These are phyloP conservation scores for Trichoderma arundinaceum DNA, from an alignment of 2,329 filamentous ascomycete species.

Conservation along the genomic window DNA sequence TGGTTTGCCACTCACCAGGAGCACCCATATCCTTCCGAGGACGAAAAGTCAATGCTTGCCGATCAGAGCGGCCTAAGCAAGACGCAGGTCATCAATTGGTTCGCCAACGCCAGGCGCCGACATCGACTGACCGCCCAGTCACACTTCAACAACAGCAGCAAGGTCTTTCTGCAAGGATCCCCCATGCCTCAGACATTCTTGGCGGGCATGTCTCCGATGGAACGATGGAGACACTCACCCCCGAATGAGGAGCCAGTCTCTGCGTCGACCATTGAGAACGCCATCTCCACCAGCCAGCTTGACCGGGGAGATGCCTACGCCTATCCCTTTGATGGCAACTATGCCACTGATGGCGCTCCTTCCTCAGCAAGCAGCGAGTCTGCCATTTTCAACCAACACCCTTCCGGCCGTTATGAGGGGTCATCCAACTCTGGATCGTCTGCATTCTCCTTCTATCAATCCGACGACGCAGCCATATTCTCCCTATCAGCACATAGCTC, in stretches of 20 bases:
- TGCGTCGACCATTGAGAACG: slow-evolving; percentile 47
- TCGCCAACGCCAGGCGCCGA: slow-evolving; percentile 56
- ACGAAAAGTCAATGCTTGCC: slow-evolving; percentile 50
- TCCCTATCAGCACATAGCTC: slow-evolving; percentile 35
- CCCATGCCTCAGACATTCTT: slow-evolving; percentile 49
- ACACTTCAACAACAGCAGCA: slow-evolving; percentile 37
- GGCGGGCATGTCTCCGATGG: slow-evolving; percentile 52
- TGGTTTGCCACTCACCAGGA: slow-evolving; percentile 55
- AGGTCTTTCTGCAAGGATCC: slow-evolving; percentile 48
- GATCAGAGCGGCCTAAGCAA: slow-evolving; percentile 52
- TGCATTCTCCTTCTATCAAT: slow-evolving; percentile 36
- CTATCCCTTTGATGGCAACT: slow-evolving; percentile 3
- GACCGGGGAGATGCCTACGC: neutral
- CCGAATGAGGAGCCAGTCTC: slow-evolving; percentile 53
- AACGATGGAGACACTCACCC: slow-evolving; percentile 50
- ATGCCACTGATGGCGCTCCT: slow-evolving; percentile 40
- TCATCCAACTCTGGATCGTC: slow-evolving; percentile 42
- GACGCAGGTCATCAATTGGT: slow-evolving; percentile 56
- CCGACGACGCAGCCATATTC: slow-evolving; percentile 29
- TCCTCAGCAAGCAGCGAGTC: slow-evolving; percentile 44
- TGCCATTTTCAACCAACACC: slow-evolving; percentile 33
- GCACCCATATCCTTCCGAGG: slow-evolving; percentile 55
- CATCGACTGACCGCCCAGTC: slow-evolving; percentile 47
- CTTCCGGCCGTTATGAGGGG: slow-evolving; percentile 33
- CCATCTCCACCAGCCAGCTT: slow-evolving; percentile 32